A percentile compares a stretch with the other conserved stretches of the same genome.
Conservation (phyloP, 768 basidiomycete species). For the Lactarius psammicola region DNA sequence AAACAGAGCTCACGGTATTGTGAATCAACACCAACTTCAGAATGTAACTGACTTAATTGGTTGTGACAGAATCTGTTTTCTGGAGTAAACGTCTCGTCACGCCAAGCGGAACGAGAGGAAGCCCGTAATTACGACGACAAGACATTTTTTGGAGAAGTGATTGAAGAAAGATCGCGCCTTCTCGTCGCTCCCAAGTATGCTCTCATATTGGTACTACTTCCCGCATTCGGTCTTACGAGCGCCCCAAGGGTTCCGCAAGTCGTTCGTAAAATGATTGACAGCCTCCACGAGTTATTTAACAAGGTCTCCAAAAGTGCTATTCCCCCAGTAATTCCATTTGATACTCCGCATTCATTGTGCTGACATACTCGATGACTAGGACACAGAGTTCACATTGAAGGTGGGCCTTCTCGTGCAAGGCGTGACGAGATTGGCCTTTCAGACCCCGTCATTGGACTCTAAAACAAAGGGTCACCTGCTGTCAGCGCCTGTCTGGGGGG, state of each 20-base stretch:
- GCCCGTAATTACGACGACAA: conserved; percentile 11
- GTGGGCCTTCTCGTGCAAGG: conserved; percentile 21
- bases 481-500: conserved; percentile 18
- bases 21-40: background rate
- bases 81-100: conserved; percentile 1
- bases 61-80: conserved; percentile 11
- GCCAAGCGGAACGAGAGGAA: conserved; percentile 7
- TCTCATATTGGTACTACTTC: background rate
- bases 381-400: conserved; percentile 7
- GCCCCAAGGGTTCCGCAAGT: conserved; percentile 5
- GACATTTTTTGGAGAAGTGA: conserved; percentile 14
- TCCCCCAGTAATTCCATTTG: background rate
- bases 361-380: conserved; percentile 7
- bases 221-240: background rate
- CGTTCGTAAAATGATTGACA: conserved; percentile 4
- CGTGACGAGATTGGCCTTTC: conserved; percentile 7
- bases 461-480: conserved; percentile 16
- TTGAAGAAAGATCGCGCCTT: conserved; percentile 5
- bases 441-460: background rate
- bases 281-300: background rate
- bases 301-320: conserved; percentile 8
- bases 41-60: background rate
- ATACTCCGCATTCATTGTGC: background rate
- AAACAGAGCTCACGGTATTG: conserved; percentile 12
- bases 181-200: conserved; percentile 3